Base-by-base conservation (phyloP, 2,329 filamentous ascomycete genomes). In the Fusarium bulbicola region DNA sequence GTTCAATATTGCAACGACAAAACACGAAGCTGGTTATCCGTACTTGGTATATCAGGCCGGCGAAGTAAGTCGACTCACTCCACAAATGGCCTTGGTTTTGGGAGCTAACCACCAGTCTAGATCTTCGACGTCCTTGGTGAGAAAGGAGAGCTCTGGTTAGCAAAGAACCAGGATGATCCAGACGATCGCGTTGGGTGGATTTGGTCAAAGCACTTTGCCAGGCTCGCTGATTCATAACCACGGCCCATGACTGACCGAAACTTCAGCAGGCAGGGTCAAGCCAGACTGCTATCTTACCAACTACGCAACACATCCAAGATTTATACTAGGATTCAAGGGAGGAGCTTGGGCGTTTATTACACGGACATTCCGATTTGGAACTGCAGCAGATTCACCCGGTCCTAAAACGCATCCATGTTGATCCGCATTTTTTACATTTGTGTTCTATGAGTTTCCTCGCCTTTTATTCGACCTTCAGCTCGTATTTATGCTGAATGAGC, bases 121-220 rank as follows among this genome's bases (percentile, higher is more conserved):
- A 93, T 95, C 72, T 95, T 95, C 78, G 93, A 95, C 83, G 92
- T 99, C 59, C 94, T 99, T 79, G 96, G 92, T 36, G 95, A 98
- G 82, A 98, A 98, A 81, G 96, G 96, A 72, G 96, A 99, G 85
- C 88, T 98, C 54, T 99, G 96, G 96, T 90, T 99, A 64, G 96
- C 96, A 59, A 94, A 94, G 82, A 99, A 99, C 80, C 96, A 99
- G 83, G 96, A 99, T 79, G 96, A 99, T 81, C 85, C 90, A 4
- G 87, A 86, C 16, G 89, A 92, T 73, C 88, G 91, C 73, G 91
- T 98, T 39, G 96, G 96, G 58, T 99, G 96, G 96, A 97, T 99
- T 78, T 99, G 96, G 96, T 97, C 95, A 78, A 98, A 98, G 82
- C 96, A 99, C 84, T 99, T 99, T 86, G 92, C 92, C 59, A 90